Evolutionary conservation across 331 rosid species (phyloP).

Genomic region (Cucumis variabilis): DNA sequence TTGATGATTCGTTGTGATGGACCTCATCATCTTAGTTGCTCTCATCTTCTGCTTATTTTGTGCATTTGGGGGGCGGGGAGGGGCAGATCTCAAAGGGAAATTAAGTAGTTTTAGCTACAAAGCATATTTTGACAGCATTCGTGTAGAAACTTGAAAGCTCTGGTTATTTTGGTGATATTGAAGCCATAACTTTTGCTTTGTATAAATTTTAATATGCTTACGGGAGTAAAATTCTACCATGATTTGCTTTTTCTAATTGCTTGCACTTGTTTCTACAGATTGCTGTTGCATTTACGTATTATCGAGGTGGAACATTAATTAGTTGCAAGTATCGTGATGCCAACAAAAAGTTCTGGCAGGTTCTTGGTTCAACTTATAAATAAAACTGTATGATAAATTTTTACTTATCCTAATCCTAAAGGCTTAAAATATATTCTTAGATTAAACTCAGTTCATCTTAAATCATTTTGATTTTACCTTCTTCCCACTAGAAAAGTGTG

Average conservation of each 20-base stretch:
- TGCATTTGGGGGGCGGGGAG: not conserved
- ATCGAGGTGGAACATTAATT: slow-evolving; percentile 58
- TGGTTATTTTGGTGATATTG: not conserved
- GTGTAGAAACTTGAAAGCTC: not conserved
- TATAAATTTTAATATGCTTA: slow-evolving; percentile 33
- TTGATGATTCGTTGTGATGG: not conserved
- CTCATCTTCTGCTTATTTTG: not conserved
- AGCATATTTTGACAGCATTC: not conserved
- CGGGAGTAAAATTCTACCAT: slow-evolving; percentile 3
- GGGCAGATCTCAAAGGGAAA: not conserved
- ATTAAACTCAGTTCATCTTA: slow-evolving; percentile 3
- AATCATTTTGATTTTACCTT: slow-evolving; percentile 20
- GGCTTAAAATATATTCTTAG: not conserved
- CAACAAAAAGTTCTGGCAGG: slow-evolving; percentile 95
- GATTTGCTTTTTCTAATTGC: slow-evolving; percentile 36
- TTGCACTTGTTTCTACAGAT: slow-evolving; percentile 55
- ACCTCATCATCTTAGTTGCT: slow-evolving; percentile 6
- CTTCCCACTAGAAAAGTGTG: not conserved
- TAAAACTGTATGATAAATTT: slow-evolving; percentile 23
- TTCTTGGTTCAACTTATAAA: slow-evolving; percentile 39
- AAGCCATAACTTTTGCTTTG: not conserved
- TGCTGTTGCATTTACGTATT: slow-evolving; percentile 83
- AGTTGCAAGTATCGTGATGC: slow-evolving; percentile 96
- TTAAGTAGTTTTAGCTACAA: not conserved
- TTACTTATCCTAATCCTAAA: not conserved